Base-by-base conservation (phyloP, 1,284 basidiomycete species). In the Cutaneotrichosporon daszewskae region DNA sequence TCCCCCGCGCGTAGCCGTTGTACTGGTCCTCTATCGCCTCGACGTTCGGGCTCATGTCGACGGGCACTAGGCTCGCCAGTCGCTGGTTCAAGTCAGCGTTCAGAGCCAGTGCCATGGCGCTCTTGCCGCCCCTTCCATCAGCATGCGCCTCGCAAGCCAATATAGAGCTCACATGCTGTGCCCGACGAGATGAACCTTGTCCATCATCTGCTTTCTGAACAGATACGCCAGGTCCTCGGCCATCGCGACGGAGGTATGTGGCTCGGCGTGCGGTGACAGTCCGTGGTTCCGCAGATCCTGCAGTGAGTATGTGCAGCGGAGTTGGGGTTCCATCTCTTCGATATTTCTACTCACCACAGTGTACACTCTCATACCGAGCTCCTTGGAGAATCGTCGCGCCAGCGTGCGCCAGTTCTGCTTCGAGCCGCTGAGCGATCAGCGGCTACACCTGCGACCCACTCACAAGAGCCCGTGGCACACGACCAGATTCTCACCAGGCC, bases 341-440 rank as follows among this genome's bases (percentile, higher is more conserved):
- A 19, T 16, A 5, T 10, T 6, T 14, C n/a, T 3, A 59, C 71
- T 37, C 40, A 75, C 75, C 7, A 78, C 55, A 8, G 75, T 71
- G 53, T 74, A 76, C 7, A 79, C 71, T 1, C 72, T 69, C 46
- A 76, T 68, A 6, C 66, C 67, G 9, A 75, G 65, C 22, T 67
- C 58, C 5, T 63, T 40, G 1, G 75, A 71, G 56, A 78, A 73
- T 5, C 67, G 64, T 35, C 72, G 72, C 0, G 73, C 74, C 7
- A 78, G 58, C 2, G 72, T 73, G 7, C 77, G 63, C 77, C 77
- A 79, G 57, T 79, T 79, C 54, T 77, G 75, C 52, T 78, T 78
- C 7, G 74, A 76, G 4, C 77, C 77, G 39, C 71, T 73, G 26
- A 26, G 4, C 26, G 26, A 9, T 27, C 14, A 9, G 26, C 26